These are phyloP conservation scores for Phytopythium kandeliae DNA, from an alignment of 352 stramenopile genomes.

Conservation along the genomic window DNA sequence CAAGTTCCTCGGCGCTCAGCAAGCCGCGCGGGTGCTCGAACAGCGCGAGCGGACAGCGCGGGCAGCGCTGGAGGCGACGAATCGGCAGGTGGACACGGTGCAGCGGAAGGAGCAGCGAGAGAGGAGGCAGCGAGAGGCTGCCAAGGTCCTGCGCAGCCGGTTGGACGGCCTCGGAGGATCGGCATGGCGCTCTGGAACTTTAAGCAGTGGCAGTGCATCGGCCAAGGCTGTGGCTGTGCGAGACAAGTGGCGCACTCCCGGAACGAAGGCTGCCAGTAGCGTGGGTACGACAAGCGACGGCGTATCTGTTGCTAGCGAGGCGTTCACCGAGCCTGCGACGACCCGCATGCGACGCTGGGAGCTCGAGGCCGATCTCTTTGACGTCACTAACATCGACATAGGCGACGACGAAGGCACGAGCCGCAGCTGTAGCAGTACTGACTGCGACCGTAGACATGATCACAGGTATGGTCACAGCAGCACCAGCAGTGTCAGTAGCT, in stretches of 20 bases:
- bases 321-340: conserved; percentile 8
- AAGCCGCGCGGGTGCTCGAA: conserved; percentile 43
- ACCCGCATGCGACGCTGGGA: conserved; percentile 15
- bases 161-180: conserved; percentile 18
- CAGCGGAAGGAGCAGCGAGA: conserved; percentile 12
- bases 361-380: conserved; percentile 11
- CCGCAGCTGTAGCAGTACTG: neutral
- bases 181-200: neutral
- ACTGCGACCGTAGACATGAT: no score
- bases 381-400: conserved; percentile 2
- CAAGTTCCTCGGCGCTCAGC: conserved; percentile 49
- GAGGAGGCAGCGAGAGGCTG: conserved; percentile 27
- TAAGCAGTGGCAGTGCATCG: neutral
- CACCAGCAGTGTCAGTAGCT: conserved; percentile 12
- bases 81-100: conserved; percentile 28
- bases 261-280: neutral
- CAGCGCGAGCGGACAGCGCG: conserved; percentile 28
- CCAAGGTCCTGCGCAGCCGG: conserved; percentile 45
- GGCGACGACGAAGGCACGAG: conserved; percentile 7
- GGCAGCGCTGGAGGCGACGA: conserved; percentile 6
- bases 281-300: neutral
- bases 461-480: neutral
- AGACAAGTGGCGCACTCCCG: neutral
- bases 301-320: neutral
- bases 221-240: neutral